Conservation (phyloP, 177 flowering plant species). For the Tripterygium wilfordii region DNA sequence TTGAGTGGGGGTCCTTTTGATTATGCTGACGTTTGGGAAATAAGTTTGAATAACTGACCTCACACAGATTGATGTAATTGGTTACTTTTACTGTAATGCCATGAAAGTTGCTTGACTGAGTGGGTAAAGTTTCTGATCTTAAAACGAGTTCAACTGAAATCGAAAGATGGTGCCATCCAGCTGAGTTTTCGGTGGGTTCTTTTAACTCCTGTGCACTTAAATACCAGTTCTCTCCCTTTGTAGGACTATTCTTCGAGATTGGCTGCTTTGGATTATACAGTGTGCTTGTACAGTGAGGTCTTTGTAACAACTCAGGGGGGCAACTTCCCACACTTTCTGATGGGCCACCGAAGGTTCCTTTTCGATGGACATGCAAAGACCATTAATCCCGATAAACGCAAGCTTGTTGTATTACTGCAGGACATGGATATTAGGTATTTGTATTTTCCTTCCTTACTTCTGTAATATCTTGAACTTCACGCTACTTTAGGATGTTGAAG, state of each 20-base stretch:
- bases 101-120: too few species aligned
- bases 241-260: constrained; percentile 82
- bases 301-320: constrained; percentile 97
- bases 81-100: too few species aligned
- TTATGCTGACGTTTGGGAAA: too few species aligned
- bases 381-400: constrained; percentile 73
- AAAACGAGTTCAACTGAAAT: too few species aligned
- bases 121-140: too few species aligned
- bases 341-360: constrained; percentile 82
- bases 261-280: constrained; percentile 89
- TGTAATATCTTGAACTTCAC: neutral
- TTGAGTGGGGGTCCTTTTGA: too few species aligned
- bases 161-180: too few species aligned
- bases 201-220: neutral
- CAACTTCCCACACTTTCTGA: constrained; percentile 87
- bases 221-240: neutral
- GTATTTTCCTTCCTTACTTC: neutral
- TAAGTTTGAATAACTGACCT: too few species aligned
- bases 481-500: too few species aligned
- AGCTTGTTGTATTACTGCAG: constrained; percentile 59
- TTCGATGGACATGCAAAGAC: constrained; percentile 84
- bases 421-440: constrained; percentile 58
- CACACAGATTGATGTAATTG: too few species aligned
- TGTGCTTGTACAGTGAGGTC: constrained; percentile 79
- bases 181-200: too few species aligned